Base-by-base conservation (phyloP, 1,284 basidiomycete species). In the Puccinia hordei region DNA sequence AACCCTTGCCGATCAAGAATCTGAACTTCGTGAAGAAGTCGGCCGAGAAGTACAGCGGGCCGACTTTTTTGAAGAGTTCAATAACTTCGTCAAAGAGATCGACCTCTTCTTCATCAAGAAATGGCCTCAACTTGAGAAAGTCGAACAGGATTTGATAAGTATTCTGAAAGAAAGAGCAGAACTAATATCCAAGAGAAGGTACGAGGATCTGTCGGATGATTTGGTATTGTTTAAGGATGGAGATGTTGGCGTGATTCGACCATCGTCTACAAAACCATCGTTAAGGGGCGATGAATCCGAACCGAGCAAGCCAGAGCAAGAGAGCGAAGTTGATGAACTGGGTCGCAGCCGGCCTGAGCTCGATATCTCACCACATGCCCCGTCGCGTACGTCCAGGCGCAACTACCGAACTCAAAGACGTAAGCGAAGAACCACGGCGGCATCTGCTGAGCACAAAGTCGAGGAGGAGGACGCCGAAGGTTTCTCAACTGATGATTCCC, bases 101-200 rank as follows among this genome's bases (percentile, higher is more conserved):
- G 94, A 93, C 0, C 89, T 89, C 4, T 97, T 98, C 85, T 87
- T 98, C 51, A 94, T 96, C 84, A 93, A 94, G 85, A 98, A 98
- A 93, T 94, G 91, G 84, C 93, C 94, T 1, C 87, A 88, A 73
- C 87, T 98, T 22, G 94, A 96, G 85, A 90, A 89, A 79, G 89
- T 96, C n/a, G 95, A 97, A 85, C 89, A 90, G 38, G 92, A 94
- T 82, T 89, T 93, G 82, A 78, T 91, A 8, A 91, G 90, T 0
- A 88, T 95, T 53, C 86, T 94, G 49, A 89, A 89, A 83, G 93
- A 97, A 84, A 89, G 92, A 53, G 88, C 87, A 35, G 89, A 90
- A 4, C 91, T 96, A 87, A 87, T 93, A 81, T 83, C 87, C 1
- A 88, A 88, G 55, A 90, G 94, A 15, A 88, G 93, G 80, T 87